Conservation (phyloP, 2,329 filamentous ascomycete genomes). For the Hypoxylon sp. region DNA sequence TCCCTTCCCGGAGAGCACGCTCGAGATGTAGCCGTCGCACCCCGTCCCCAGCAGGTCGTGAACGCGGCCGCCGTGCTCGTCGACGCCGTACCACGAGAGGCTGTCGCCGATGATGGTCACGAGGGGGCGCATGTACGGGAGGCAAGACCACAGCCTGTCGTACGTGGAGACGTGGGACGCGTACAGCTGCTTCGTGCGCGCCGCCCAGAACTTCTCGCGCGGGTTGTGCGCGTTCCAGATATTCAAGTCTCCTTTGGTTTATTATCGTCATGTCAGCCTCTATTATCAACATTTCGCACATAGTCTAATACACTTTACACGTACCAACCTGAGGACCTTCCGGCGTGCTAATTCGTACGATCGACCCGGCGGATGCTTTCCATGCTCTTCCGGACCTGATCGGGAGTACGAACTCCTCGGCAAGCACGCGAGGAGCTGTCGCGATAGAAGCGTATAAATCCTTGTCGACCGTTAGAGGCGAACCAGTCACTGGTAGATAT, state of each 20-base stretch:
- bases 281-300: neutral
- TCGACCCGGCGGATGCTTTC: conserved; percentile 73
- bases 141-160: conserved; percentile 80
- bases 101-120: conserved; percentile 77
- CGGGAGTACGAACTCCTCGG: conserved; percentile 71
- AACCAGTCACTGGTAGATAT: conserved; percentile 59
- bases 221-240: conserved; percentile 83
- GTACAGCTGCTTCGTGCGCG: conserved; percentile 82
- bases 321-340: conserved; percentile 79
- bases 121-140: conserved; percentile 82
- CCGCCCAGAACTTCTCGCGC: conserved; percentile 84
- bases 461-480: conserved; percentile 59
- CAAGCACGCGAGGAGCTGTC: conserved; percentile 55
- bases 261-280: neutral
- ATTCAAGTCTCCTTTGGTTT: conserved; percentile 75
- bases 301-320: neutral
- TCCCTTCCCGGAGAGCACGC: conserved; percentile 64
- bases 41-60: conserved; percentile 86
- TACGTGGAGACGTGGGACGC: conserved; percentile 77
- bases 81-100: conserved; percentile 69
- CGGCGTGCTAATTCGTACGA: conserved; percentile 80
- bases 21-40: conserved; percentile 87
- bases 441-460: conserved; percentile 72
- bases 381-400: conserved; percentile 81
- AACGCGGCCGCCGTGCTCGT: conserved; percentile 73